phyloP scores from a whole-genome alignment of 2,329 filamentous ascomycete species.

The Shiraia bambusicola region DNA sequence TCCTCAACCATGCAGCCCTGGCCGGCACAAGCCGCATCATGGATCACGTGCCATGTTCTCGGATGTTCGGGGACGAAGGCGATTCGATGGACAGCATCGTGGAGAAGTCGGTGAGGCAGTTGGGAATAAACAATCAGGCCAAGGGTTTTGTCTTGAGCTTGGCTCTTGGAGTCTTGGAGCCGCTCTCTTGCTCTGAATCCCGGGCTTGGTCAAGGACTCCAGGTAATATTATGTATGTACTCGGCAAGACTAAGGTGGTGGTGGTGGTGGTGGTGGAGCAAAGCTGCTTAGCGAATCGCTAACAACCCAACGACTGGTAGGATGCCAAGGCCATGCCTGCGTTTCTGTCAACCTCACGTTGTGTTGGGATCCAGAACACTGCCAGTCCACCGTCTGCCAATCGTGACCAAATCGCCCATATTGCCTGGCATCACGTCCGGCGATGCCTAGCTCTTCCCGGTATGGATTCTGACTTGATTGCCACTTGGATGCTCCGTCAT shows the following conservation, averaged over 20 bases:
- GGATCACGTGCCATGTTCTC: constrained; percentile 17
- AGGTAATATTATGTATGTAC: no score
- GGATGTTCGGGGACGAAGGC: constrained; percentile 9
- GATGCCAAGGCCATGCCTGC: constrained; percentile 3
- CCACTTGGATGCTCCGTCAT: no score
- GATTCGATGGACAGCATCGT: constrained; percentile 4
- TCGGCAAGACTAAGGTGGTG: background rate
- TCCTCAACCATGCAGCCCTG: constrained; percentile 27
- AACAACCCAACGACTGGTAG: background rate
- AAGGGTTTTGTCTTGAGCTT: background rate
- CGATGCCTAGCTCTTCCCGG: constrained; percentile 9
- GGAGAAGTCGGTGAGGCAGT: background rate
- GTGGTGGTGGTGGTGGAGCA: background rate
- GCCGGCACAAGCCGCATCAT: constrained; percentile 14
- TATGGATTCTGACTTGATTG: background rate
- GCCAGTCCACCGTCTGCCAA: constrained; percentile 4
- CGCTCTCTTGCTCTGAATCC: no score
- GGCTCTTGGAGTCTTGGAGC: background rate
- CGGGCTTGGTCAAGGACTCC: no score
- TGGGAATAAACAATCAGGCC: background rate
- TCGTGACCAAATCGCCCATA: constrained; percentile 9
- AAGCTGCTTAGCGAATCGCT: background rate
- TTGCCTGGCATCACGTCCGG: constrained; percentile 2
- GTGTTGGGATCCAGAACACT: constrained; percentile 4
- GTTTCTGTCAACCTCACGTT: constrained; percentile 5